Evolutionary conservation across 1,284 basidiomycete genomes (phyloP).

Genomic region (Kalmanozyma brasiliensis): DNA sequence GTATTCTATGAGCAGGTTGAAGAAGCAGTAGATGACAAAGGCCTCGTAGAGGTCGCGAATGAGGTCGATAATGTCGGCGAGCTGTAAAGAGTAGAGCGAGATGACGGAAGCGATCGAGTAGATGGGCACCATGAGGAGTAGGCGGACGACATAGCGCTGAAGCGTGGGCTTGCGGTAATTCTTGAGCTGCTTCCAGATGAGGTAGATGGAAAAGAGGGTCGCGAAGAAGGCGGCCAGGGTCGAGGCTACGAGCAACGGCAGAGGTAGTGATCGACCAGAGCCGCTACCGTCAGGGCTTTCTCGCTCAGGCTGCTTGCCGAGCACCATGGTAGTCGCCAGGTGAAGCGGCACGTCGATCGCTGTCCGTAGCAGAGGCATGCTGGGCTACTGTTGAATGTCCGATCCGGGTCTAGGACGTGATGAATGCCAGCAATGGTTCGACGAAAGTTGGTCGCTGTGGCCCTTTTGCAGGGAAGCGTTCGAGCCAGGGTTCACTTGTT

Average conservation of each 20-base stretch:
- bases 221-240: constrained; percentile 74
- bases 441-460: no score
- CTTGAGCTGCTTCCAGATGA: constrained; percentile 87
- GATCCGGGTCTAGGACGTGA: background rate
- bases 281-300: constrained; percentile 63
- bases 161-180: constrained; percentile 66
- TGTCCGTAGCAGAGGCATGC: constrained; percentile 23
- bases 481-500: no score
- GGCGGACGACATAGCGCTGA: constrained; percentile 87
- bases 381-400: background rate
- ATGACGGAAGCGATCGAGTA: constrained; percentile 92
- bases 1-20: constrained; percentile 72
- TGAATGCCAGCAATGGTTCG: background rate
- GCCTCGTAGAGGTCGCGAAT: constrained; percentile 96
- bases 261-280: constrained; percentile 71
- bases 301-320: constrained; percentile 14
- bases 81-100: constrained; percentile 91
- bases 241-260: constrained; percentile 73
- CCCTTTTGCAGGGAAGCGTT: no score
- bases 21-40: constrained; percentile 87
- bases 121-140: constrained; percentile 96
- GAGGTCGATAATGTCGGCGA: constrained; percentile 95
- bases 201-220: constrained; percentile 81
- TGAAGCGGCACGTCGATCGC: constrained; percentile 7
- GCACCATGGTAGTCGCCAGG: constrained; percentile 7